Evolutionary conservation across 257 asterid species (phyloP).

Genomic region (Scutellaria barbata): DNA sequence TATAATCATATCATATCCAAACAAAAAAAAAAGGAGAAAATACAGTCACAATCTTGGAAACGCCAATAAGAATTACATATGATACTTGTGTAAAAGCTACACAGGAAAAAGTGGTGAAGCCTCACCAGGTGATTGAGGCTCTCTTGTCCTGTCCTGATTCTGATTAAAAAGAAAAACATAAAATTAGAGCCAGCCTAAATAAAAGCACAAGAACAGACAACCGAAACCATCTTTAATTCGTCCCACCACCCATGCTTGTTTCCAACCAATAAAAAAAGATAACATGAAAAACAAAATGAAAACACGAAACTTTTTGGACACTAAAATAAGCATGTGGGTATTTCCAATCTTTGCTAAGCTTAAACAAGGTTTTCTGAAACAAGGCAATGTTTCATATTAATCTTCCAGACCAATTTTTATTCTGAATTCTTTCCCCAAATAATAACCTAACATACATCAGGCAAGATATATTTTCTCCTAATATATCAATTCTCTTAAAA

Average conservation of each 20-base stretch:
- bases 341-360: not conserved
- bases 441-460: not conserved
- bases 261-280: not conserved
- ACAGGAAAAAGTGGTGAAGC: conserved; percentile 21
- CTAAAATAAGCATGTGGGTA: not conserved
- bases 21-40: not conserved
- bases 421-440: not conserved
- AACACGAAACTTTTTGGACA: conserved; percentile 1
- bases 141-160: conserved; percentile 47
- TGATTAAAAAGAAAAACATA: conserved; percentile 34
- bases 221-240: conserved; percentile 1
- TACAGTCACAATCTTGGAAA: not conserved
- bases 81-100: conserved; percentile 22
- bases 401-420: not conserved
- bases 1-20: not conserved
- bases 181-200: conserved; percentile 14
- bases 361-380: not conserved
- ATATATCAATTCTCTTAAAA: not conserved
- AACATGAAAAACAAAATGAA: not conserved
- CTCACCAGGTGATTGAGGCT: conserved; percentile 53
- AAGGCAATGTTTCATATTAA: not conserved
- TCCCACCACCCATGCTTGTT: not conserved
- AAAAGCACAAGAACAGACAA: conserved; percentile 8
- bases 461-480: not conserved
- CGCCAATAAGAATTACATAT: conserved; percentile 24